Percentiles rank a stretch among this genome's conserved stretches.
These are phyloP conservation scores for Neofusicoccum parvum DNA, from an alignment of 2,329 filamentous ascomycete genomes.

Conservation along the genomic window DNA sequence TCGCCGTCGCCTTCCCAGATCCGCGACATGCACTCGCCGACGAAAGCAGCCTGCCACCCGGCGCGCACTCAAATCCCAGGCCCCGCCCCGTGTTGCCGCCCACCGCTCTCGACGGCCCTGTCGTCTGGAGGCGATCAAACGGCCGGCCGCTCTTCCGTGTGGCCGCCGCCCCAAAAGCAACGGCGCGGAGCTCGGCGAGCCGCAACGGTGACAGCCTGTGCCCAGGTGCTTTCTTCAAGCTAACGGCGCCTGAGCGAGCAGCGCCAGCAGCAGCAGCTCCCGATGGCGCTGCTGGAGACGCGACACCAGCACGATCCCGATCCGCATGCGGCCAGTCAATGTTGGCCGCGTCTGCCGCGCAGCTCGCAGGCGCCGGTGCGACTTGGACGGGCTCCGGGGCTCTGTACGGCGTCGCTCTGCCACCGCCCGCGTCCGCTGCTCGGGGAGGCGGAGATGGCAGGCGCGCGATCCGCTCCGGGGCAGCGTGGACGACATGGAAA, in stretches of 20 bases:
- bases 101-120: background rate
- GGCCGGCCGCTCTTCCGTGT: background rate
- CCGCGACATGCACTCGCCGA: background rate
- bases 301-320: slow-evolving; percentile 1
- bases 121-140: background rate
- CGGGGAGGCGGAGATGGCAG: background rate
- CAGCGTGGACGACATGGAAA: background rate
- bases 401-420: too few relatives aligned
- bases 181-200: background rate
- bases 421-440: background rate
- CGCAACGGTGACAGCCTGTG: background rate
- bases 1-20: background rate
- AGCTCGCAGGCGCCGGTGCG: background rate
- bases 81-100: background rate
- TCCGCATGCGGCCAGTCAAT: background rate
- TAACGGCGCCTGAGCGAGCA: background rate
- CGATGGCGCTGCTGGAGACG: background rate
- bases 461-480: background rate
- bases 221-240: background rate
- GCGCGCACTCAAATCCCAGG: background rate
- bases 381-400: background rate
- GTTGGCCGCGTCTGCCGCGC: background rate
- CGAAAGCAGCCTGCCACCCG: background rate
- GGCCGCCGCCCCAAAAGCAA: background rate
- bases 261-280: too few relatives aligned